A percentile compares a stretch with the other conserved stretches of the same genome.
Evolutionary conservation across 306 rosid genomes (phyloP).

Genomic region (Gastrolobium villosum): DNA sequence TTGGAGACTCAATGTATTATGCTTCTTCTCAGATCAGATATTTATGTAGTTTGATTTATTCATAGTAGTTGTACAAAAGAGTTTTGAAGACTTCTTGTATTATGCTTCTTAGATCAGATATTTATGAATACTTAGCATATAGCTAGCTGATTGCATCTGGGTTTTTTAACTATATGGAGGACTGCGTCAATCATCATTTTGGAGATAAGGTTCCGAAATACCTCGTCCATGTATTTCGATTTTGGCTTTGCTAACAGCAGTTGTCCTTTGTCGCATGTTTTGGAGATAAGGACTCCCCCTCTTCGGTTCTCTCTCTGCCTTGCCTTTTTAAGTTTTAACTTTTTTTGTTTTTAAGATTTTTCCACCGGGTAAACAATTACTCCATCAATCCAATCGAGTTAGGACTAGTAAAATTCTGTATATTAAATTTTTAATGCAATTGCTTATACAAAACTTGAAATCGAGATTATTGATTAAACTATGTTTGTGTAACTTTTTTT

Average conservation of each 20-base stretch:
- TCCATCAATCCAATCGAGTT: too few species aligned
- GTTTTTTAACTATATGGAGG: slow-evolving; percentile 24
- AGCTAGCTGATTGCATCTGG: background rate
- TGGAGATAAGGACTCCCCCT: slow-evolving; percentile 38
- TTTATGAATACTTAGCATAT: slow-evolving; percentile 25
- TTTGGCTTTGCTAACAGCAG: slow-evolving; percentile 41
- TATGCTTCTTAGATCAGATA: background rate
- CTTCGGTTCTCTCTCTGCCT: background rate
- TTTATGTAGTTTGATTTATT: slow-evolving; percentile 5
- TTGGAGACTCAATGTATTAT: slow-evolving; percentile 22
- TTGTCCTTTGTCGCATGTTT: slow-evolving; percentile 32
- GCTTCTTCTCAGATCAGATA: background rate
- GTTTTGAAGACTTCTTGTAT: background rate
- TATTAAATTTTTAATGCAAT: too few species aligned
- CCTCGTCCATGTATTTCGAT: slow-evolving; percentile 44
- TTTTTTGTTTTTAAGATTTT: too few species aligned
- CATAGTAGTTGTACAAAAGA: slow-evolving; percentile 11
- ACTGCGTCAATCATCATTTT: slow-evolving; percentile 30
- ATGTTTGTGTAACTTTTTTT: too few species aligned
- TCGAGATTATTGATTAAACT: too few species aligned
- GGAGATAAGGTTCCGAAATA: slow-evolving; percentile 46
- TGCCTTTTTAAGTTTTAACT: slow-evolving; percentile 8
- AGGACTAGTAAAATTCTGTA: too few species aligned
- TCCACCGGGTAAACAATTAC: too few species aligned
- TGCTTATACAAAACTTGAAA: too few species aligned